phyloP scores from a whole-genome alignment of 2,329 filamentous ascomycete genomes.

The Aureobasidium sp. region DNA sequence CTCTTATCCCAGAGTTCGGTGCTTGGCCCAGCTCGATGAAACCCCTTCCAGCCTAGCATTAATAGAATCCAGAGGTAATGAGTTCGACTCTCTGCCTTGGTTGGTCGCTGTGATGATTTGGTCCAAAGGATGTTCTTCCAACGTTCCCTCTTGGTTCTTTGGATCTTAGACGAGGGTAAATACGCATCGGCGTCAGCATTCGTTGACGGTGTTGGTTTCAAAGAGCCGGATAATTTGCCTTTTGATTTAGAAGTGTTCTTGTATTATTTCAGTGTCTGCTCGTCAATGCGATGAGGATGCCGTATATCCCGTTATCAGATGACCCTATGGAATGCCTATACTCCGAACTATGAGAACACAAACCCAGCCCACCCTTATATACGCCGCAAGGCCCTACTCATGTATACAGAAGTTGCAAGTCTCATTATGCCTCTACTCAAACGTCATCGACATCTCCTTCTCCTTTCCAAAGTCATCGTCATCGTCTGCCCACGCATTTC shows the following conservation, averaged over 20 bases:
- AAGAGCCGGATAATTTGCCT: too few species aligned
- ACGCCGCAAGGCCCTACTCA: background rate
- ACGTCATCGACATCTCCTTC: slow-evolving; percentile 44
- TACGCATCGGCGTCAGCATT: background rate
- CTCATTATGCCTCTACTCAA: slow-evolving; percentile 27
- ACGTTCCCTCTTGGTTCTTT: background rate
- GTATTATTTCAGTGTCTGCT: background rate
- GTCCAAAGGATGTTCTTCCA: background rate
- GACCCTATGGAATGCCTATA: background rate
- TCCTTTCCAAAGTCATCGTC: slow-evolving; percentile 41
- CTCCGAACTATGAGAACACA: background rate
- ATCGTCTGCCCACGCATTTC: slow-evolving; percentile 44
- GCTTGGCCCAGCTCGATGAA: background rate
- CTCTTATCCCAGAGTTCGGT: background rate
- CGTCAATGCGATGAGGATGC: background rate
- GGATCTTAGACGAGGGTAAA: too few species aligned
- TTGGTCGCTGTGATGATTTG: background rate
- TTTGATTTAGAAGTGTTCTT: background rate
- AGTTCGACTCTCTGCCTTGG: background rate
- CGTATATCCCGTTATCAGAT: background rate
- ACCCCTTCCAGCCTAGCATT: background rate
- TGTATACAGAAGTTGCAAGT: background rate
- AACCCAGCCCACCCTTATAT: background rate
- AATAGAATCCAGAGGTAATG: background rate
- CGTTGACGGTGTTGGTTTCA: background rate